phyloP scores from a whole-genome alignment of 1,139 yeast genomes.

The Arxiozyma slooffiae region DNA sequence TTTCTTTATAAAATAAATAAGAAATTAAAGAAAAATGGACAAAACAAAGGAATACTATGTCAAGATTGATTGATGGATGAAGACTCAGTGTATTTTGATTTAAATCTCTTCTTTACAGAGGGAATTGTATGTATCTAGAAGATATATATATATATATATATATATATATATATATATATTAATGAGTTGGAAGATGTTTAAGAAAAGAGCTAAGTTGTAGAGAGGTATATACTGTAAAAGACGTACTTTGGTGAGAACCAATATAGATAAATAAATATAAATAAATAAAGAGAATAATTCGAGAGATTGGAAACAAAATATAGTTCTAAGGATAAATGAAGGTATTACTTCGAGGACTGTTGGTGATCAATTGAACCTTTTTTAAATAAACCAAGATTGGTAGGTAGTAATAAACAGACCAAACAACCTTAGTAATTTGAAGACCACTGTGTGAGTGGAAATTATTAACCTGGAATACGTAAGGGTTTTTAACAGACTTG shows the following conservation, averaged over 20 bases:
- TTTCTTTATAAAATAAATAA: no score
- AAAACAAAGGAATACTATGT: no score
- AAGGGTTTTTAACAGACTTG: constrained; percentile 90
- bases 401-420: constrained; percentile 10
- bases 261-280: background rate
- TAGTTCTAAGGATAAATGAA: background rate
- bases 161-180: background rate
- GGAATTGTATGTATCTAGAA: background rate
- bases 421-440: constrained; percentile 43
- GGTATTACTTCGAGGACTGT: background rate
- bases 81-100: no score
- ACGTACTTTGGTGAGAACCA: constrained; percentile 9
- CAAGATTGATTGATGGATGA: no score
- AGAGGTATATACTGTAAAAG: constrained; percentile 10
- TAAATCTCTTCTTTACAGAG: no score
- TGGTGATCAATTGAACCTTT: background rate
- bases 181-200: constrained; percentile 20
- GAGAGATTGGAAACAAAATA: background rate
- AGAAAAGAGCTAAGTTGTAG: constrained; percentile 21
- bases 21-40: no score
- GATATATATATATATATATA: no score
- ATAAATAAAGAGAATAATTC: background rate
- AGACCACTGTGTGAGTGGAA: constrained; percentile 73
- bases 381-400: background rate
- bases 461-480: constrained; percentile 89